Base-by-base conservation (phyloP, 2,329 filamentous ascomycete genomes). In the Pleomassaria siparia region DNA sequence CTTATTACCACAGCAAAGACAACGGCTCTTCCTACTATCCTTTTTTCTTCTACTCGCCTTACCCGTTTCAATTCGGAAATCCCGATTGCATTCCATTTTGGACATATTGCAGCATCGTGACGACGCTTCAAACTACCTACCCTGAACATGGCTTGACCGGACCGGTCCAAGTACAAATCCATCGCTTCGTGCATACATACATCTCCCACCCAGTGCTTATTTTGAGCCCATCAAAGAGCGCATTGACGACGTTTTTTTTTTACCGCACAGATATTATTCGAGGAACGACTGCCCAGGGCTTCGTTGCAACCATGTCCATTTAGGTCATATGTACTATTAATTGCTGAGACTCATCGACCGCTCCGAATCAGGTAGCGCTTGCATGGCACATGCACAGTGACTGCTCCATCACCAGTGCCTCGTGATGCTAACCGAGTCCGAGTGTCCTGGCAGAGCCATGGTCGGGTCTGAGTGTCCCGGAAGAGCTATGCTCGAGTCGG, bases 281-380 rank as follows among this genome's bases (percentile, higher is more conserved):
- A 46, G 20, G 44, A 46, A 46, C 44, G 26, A 33, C 28, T 46
- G 44, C 22, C 44, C 44, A 32, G n/a, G 28, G 44, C 44, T 21
- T 15, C 15, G 32, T 20, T 18, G n/a, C 15, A 8, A 43, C 43
- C 40, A 18, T 33, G 28, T 21, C 26, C 26, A n/a, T n/a, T n/a
- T n/a, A n/a, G n/a, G n/a, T n/a, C n/a, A n/a, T n/a, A n/a, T n/a
- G n/a, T n/a, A n/a, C n/a, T n/a, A n/a, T n/a, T n/a, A n/a, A n/a
- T 11, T 32, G 25, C 8, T 5, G 15, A 28, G 16, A 43, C 40
- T 24, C 26, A 22, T 13, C 16, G 13, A 24, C 16, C 21, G 28
- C 24, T 26, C 40, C 15, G 28, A 20, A 20, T 26, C 15, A 2
- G n/a, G 28, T 11, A 12, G 5, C 15, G 13, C 9, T 33, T 4